Conservation (phyloP, 768 basidiomycete species). For the Amanita fuliginea region DNA sequence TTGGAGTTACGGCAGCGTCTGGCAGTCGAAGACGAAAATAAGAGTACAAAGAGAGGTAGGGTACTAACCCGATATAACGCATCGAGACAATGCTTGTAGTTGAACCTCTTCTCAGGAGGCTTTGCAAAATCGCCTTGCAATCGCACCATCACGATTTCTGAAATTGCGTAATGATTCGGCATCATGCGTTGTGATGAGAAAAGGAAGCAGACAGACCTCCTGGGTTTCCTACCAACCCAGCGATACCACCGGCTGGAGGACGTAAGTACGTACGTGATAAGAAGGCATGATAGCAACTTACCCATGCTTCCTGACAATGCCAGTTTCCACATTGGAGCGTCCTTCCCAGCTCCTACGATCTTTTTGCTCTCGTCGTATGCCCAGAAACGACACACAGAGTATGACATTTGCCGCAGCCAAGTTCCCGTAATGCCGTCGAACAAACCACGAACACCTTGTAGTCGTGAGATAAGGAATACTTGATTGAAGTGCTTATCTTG, state of each 20-base stretch:
- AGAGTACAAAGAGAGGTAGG: neutral
- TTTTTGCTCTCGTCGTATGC: conserved; percentile 90
- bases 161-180: neutral
- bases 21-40: neutral
- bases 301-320: conserved; percentile 80
- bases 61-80: conserved; percentile 69
- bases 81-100: conserved; percentile 85
- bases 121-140: conserved; percentile 89
- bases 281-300: conserved; percentile 24
- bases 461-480: neutral
- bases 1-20: neutral
- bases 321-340: conserved; percentile 73
- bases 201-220: conserved; percentile 38
- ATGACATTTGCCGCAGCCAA: conserved; percentile 87
- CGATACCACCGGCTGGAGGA: conserved; percentile 66
- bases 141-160: conserved; percentile 78
- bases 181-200: neutral
- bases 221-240: conserved; percentile 83
- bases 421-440: conserved; percentile 86
- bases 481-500: conserved; percentile 17
- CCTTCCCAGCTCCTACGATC: conserved; percentile 57
- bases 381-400: conserved; percentile 89
- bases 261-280: conserved; percentile 2
- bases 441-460: conserved; percentile 50
- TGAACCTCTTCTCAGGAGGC: conserved; percentile 77